Evolutionary conservation across 1,139 yeast genomes (phyloP), one percentile per base, ranked within the genome.

Genomic region (Hemisphaericaspora xylanilytica): DNA sequence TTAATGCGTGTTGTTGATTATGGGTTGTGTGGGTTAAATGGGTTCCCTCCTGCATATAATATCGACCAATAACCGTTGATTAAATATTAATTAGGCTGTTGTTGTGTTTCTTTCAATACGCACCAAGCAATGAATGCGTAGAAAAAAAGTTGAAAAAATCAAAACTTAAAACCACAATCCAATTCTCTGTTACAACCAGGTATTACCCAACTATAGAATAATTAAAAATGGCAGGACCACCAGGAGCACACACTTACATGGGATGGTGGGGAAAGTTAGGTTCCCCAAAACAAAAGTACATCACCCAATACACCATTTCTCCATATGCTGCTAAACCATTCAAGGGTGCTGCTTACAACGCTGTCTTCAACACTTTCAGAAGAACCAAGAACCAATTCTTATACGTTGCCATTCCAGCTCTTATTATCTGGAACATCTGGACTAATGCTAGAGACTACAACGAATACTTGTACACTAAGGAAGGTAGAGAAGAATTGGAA

Each of bases 221-320:
- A 28, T 9, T 15, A 13, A 52, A 28, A 56, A 81, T 81, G 88
- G 85, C 74, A 56, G 86, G 85, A 62, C 83, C 84, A 68, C 80
- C 81, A 63, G 80, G 80, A 56, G 83, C 85, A 61, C 80, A 79
- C 59, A 63, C 90, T 59, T 89, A 85, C 62, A 81, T 86, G 90
- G 97, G 97, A 58, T 89, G 96, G 96, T 89, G 97, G 97, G 97
- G 97, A 61, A 65, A 73, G 71, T 65, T 80, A 56, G 89, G 95
- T 48, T 76, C 87, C 66, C 94, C 95, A 61, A 78, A 78, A 61
- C 97, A 90, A 75, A 89, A 87, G 70, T 83, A 86, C 66, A 73
- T 86, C 53, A 81, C 89, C 46, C 76, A 81, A 41, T 94, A 92
- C 75, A 74, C 96, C 43, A 90, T 92, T 47, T 85, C 98, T 48